These are phyloP conservation scores for Asterochloris erici DNA, from an alignment of 139 green algal species.

Conservation along the genomic window DNA sequence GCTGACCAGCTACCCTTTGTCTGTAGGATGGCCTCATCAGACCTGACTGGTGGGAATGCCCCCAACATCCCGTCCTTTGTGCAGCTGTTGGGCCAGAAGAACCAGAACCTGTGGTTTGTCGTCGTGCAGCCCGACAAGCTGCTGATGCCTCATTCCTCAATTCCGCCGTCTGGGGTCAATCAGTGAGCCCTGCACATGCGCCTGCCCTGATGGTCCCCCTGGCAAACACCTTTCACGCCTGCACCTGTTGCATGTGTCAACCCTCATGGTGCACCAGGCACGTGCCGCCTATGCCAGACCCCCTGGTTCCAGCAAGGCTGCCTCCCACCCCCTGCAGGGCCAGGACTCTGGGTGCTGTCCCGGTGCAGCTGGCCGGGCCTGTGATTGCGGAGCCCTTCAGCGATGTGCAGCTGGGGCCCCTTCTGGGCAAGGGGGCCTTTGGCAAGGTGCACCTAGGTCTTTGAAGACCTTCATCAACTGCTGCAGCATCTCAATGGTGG, in stretches of 20 bases:
- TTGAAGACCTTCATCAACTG: slow-evolving; percentile 41
- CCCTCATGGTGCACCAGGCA: too few species aligned
- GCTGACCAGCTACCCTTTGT: too few species aligned
- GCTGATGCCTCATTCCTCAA: not conserved
- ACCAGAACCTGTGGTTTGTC: not conserved
- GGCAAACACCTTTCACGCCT: not conserved
- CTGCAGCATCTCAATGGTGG: too few species aligned
- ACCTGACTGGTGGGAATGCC: not conserved
- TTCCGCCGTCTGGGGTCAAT: too few species aligned
- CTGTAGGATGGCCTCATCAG: not conserved
- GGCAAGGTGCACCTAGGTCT: slow-evolving; percentile 31
- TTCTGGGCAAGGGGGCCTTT: slow-evolving; percentile 38
- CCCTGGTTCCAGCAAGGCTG: not conserved
- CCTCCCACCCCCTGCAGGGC: not conserved
- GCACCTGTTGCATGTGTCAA: too few species aligned
- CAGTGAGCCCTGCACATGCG: too few species aligned
- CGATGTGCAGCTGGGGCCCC: slow-evolving; percentile 1
- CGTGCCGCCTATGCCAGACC: too few species aligned
- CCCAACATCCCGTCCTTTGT: not conserved
- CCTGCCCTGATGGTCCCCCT: too few species aligned
- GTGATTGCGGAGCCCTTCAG: not conserved
- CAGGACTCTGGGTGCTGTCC: not conserved
- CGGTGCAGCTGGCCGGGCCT: not conserved
- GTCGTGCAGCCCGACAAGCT: not conserved
- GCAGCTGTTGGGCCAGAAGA: not conserved